Base-by-base conservation (phyloP, 2,329 filamentous ascomycete genomes). In the Clarireedia homoeocarpa region DNA sequence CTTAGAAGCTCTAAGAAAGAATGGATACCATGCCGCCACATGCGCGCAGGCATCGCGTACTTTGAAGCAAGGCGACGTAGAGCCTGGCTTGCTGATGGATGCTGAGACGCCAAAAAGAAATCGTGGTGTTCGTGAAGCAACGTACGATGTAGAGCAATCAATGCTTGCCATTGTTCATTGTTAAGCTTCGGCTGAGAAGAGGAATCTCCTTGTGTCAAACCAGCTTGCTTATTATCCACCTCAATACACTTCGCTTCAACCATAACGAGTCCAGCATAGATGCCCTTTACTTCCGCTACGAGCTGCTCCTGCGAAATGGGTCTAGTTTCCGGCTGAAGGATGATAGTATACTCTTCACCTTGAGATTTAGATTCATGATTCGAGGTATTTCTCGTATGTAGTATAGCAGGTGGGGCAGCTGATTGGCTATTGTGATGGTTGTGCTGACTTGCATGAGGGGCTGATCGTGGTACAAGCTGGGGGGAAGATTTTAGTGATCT, bases 11-110 rank as follows among this genome's bases (percentile, higher is more conserved):
- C 89, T 0, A 95, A 75, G 56, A 94, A 94, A 0, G 83, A 85
- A 66, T 95, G 90, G 3, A 97, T 96, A 0, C 89, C 92, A 86
- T 78, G 89, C 0, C 89, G 79, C 94, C 94, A 97, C 88, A 97
- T 94, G 0, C 92, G 77, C 0, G 89, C 90, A 0, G 92, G 91
- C 89, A 97, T 96, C 0, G 84, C 84, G 63, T 96, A 96, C 59
- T 94, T 94, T 0, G 80, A 79, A 0, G 91, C 86, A 0, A 96
- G 71, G 0, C 82, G 75, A 3, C 81, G 78, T 0, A 97, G 69
- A 0, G 85, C 82, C 0, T 77, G 77, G 24, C 79, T 88, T 0
- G 90, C 89, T 0, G 85, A 86, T 0, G 90, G 91, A 66, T 97
- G 91, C 62, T 96, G 91, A 0, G 83, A 88, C 0, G 91, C 91